Evolutionary conservation across 1,139 yeast species (phyloP), one percentile per base, ranked within the genome.

Genomic region (Schwanniomyces etchellsii): DNA sequence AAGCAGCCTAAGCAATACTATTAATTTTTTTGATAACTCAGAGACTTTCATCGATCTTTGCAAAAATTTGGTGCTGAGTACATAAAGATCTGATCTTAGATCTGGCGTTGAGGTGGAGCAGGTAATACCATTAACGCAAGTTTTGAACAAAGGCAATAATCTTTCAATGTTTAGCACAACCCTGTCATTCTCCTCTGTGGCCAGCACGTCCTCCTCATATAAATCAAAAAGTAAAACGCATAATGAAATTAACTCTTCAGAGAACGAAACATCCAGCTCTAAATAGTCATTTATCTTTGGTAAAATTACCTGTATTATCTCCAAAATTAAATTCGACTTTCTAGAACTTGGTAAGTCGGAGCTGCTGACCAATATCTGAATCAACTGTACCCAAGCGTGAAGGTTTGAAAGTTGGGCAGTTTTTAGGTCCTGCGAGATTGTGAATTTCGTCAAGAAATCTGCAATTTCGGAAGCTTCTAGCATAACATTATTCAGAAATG

Each of bases 361-460:
- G 46, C 82, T 91, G 13, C 77, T 66, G 5, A 84, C 77, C 29
- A 86, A 56, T 3, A 86, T 77, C 39, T 85, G 84, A 22, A 85
- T 77, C 31, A 88, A 56, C 43, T 81, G 82, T 20, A 81, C 78
- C 97, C 97, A 89, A 0, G 94, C 74, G 44, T 78, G 83, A 17
- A 89, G 57, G 35, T 81, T 76, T 5, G 70, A 60, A 28, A 81
- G 59, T 40, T 83, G 93, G 4, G 67, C 60, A 1, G 63, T 52
- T 34, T 70, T 67, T 42, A 77, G 68, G 25, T 64, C 63, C 21
- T 63, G 60, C 22, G 60, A 60, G 9, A 74, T 57, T 12, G 75
- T 45, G 27, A 62, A 61, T 38, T 68, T 70, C 1, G 63, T 57
- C 20, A 74, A 43, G 35, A 67, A 64, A 10, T 57, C 59, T 23